A percentile compares a stretch with the other conserved stretches of the same genome.
These are phyloP conservation scores for Phalaenopsis hybrid DNA, from an alignment of 116 monocot genomes.

Conservation along the genomic window DNA sequence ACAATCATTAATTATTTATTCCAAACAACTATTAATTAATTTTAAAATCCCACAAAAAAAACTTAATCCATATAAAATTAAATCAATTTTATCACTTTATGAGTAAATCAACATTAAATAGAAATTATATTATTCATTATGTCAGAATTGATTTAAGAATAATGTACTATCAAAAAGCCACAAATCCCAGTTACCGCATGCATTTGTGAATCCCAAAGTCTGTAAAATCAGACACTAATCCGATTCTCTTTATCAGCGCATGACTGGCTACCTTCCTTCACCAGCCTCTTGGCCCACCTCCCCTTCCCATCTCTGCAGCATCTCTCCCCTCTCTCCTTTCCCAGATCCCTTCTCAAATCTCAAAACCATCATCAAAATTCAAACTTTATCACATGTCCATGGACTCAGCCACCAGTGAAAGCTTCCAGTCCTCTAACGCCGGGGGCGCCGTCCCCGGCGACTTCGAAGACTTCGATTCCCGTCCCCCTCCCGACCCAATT, in stretches of 20 bases:
- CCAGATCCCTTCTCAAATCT: neutral
- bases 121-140: too few relatives aligned
- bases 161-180: too few relatives aligned
- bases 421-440: slow-evolving; percentile 61
- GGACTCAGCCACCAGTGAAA: slow-evolving; percentile 64
- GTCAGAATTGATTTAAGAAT: too few relatives aligned
- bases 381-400: slow-evolving; percentile 16
- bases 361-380: neutral
- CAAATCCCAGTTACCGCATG: neutral
- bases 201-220: neutral
- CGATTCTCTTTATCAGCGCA: slow-evolving; percentile 3
- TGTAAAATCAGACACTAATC: neutral
- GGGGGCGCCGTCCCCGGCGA: slow-evolving; percentile 26
- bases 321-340: neutral
- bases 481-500: slow-evolving; percentile 3
- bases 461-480: slow-evolving; percentile 35
- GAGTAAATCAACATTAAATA: too few relatives aligned
- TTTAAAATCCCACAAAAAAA: too few relatives aligned
- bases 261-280: slow-evolving; percentile 12
- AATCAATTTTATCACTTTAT: too few relatives aligned
- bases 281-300: slow-evolving; percentile 3
- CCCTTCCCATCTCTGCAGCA: neutral
- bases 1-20: too few relatives aligned
- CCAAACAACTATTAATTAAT: too few relatives aligned
- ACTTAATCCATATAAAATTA: too few relatives aligned